Evolutionary conservation across 495 filamentous ascomycete genomes (phyloP).

Genomic region (Daldinia loculata): DNA sequence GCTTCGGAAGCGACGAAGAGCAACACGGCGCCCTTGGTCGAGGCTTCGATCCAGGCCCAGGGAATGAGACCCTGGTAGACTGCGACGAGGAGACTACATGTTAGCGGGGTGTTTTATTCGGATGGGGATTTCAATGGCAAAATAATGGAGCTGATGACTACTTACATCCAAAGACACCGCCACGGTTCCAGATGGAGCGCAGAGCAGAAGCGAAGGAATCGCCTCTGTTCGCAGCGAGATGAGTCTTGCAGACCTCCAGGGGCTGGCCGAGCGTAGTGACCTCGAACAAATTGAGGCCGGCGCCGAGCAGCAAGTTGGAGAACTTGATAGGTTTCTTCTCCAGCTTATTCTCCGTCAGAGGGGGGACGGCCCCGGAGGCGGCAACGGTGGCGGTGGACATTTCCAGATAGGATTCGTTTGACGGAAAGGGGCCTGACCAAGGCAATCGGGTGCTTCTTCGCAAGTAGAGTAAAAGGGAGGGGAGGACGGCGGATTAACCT

Average conservation of each 20-base stretch:
- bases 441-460: conserved; percentile 87
- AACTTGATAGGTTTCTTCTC: conserved; percentile 99
- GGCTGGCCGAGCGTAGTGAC: conserved; percentile 86
- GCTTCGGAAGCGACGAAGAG: conserved; percentile 99
- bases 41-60: conserved; percentile 99
- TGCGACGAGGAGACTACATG: conserved; percentile 49
- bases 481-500: conserved; percentile 19
- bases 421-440: conserved; percentile 88
- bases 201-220: conserved; percentile 87
- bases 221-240: conserved; percentile 94
- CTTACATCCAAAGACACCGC: conserved; percentile 95
- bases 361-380: conserved; percentile 63
- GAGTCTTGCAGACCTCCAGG: conserved; percentile 98
- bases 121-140: neutral
- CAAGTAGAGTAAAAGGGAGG: conserved; percentile 50
- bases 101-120: conserved; percentile 7
- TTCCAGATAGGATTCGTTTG: conserved; percentile 53
- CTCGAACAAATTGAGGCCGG: conserved; percentile 98
- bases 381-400: conserved; percentile 68
- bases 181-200: conserved; percentile 88
- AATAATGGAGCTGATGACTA: conserved; percentile 37
- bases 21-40: conserved; percentile 97
- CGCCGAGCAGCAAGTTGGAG: conserved; percentile 96
- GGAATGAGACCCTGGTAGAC: conserved; percentile 99
- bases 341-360: conserved; percentile 61